Conservation (phyloP, 1,284 basidiomycete species). For the Leucoagaricus sp. region DNA sequence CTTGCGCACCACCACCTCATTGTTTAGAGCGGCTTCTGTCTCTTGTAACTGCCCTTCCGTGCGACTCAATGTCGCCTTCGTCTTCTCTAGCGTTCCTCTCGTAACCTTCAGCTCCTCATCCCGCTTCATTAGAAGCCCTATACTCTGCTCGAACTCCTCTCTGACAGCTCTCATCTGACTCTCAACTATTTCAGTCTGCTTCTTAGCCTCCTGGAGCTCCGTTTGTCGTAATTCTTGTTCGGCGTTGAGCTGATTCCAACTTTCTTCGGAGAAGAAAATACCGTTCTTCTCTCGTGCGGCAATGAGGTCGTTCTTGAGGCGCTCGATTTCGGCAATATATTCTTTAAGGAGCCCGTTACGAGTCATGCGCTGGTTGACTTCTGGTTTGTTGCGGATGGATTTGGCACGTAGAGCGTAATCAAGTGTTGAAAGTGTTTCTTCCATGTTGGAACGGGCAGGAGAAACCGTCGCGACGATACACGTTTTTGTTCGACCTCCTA, state of each 20-base stretch:
- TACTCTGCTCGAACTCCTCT: slow-evolving; percentile 90
- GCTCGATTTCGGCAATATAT: slow-evolving; percentile 94
- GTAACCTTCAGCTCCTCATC: slow-evolving; percentile 76
- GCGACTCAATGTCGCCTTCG: slow-evolving; percentile 53
- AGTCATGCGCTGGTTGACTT: slow-evolving; percentile 94
- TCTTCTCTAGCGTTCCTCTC: slow-evolving; percentile 56
- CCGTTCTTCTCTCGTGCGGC: slow-evolving; percentile 95
- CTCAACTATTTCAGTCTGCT: slow-evolving; percentile 82
- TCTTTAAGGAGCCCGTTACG: slow-evolving; percentile 93
- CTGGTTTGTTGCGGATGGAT: slow-evolving; percentile 94
- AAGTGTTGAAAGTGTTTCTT: slow-evolving; percentile 97
- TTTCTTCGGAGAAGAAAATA: slow-evolving; percentile 88
- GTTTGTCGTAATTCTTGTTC: slow-evolving; percentile 78
- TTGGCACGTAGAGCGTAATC: slow-evolving; percentile 98
- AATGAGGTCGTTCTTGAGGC: slow-evolving; percentile 87
- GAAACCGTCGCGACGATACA: slow-evolving; percentile 97
- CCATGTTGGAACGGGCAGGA: slow-evolving; percentile 89
- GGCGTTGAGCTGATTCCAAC: slow-evolving; percentile 80
- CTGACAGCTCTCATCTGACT: slow-evolving; percentile 78
- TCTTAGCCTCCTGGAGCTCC: slow-evolving; percentile 79
- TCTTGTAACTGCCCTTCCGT: slow-evolving; percentile 57
- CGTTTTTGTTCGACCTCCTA: slow-evolving; percentile 98
- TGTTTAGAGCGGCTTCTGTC: slow-evolving; percentile 63
- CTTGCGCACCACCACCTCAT: slow-evolving; percentile 76
- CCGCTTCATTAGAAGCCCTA: slow-evolving; percentile 70